Conservation (phyloP, 2,329 filamentous ascomycete species). For the Claviceps pusilla region DNA sequence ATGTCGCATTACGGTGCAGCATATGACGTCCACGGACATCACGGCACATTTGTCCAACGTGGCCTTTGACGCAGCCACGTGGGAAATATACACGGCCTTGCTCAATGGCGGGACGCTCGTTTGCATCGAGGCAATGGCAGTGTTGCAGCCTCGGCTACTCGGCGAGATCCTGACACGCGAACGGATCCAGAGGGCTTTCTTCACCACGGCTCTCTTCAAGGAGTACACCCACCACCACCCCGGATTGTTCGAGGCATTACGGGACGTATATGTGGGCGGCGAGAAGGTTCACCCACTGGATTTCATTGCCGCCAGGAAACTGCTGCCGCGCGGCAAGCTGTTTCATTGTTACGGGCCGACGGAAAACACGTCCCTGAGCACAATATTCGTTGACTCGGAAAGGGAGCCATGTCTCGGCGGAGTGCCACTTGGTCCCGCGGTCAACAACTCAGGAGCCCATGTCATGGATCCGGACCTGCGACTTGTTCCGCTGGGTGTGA, state of each 20-base stretch:
- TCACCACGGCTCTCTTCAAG: conserved; percentile 1
- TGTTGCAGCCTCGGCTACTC: conserved; percentile 1
- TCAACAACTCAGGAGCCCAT: conserved; percentile 5
- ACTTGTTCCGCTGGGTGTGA: conserved; percentile 12
- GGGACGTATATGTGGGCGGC: neutral
- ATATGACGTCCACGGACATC: neutral
- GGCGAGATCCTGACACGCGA: neutral
- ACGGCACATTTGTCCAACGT: conserved; percentile 6
- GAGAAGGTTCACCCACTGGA: neutral
- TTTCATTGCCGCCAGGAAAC: neutral
- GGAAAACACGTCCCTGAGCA: neutral
- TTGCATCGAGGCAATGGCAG: conserved; percentile 5
- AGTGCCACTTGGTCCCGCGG: neutral
- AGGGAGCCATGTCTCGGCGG: neutral
- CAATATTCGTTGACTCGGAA: neutral
- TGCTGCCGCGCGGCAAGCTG: neutral
- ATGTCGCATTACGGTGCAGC: neutral
- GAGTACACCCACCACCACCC: neutral
- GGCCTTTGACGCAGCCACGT: conserved; percentile 8
- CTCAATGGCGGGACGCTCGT: conserved; percentile 8
- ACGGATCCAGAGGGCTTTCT: neutral
- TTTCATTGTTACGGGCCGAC: conserved; percentile 6
- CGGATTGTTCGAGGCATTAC: neutral
- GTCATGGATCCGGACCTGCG: conserved; percentile 12
- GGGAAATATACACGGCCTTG: conserved; percentile 7